Evolutionary conservation across 495 filamentous ascomycete genomes (phyloP), one percentile per base, ranked within the genome.

Genomic region (Podospora pseudocomata): DNA sequence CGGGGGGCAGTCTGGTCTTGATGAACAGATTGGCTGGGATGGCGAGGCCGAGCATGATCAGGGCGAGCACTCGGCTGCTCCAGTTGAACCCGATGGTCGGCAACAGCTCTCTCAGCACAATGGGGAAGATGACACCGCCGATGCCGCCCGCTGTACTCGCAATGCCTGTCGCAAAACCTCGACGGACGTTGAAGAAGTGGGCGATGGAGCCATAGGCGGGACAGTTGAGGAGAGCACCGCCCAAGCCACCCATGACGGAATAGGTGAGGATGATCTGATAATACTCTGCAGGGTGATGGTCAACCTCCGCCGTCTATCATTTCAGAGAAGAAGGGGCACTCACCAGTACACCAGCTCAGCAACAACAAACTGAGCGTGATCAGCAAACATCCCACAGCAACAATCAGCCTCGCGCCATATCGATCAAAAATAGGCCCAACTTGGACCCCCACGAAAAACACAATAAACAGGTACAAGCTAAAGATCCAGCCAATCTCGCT

Each of bases 251-350:
- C 7, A 89, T 72, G 0, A 90, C 70, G 3, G 83, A 82, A 55
- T 89, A 86, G 16, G 84, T 83, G 0, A 90, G 82, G 70, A 90
- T 82, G 73, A 89, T 89, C 53, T 91, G 89, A 80, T 88, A 91
- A 73, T 89, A 91, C 53, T 80, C 77, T 72, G 74, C 23, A 70
- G 65, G 55, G 2, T 58, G 23, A 16, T 49, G 7, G 39, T 30
- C 28, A 28, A 4, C 6, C 11, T 34, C 28, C 5, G 55, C 26
- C 5, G 23, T 32, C 7, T 1, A 5, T 7, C 60, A 4, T 18
- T 13, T 19, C 23, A 16, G 68, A 4, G n/a, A 39, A 67, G n/a
- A 7, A 53, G n/a, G 23, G 27, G 57, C 2, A 69, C 76, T 59
- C 66, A 82, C 80, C 74, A 65, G 80, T 68, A 60, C 77, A 82